Evolutionary conservation across 352 stramenopile genomes (phyloP).

Genomic region (Globisporangium radiosum): DNA sequence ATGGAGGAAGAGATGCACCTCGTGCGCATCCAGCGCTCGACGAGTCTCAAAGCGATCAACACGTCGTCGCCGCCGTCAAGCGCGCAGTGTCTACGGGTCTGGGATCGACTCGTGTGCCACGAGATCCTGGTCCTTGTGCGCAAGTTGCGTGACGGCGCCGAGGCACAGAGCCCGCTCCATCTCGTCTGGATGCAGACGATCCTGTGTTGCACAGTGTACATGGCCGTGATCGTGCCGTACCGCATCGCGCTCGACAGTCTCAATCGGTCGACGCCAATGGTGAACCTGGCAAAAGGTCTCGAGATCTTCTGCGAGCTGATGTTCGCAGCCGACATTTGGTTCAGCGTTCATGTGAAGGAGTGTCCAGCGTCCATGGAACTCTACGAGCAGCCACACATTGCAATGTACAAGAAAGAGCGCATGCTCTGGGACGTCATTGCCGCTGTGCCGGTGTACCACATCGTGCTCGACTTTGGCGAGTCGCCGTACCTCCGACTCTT

Average conservation of each 20-base stretch:
- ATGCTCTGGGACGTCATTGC: conserved; percentile 34
- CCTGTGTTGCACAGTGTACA: conserved; percentile 28
- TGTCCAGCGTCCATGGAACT: conserved; percentile 32
- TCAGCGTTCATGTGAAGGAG: conserved; percentile 34
- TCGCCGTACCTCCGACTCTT: conserved; percentile 27
- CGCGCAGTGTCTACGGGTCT: neutral
- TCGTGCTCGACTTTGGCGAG: conserved; percentile 25
- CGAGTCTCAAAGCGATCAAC: neutral
- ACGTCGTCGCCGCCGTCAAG: conserved; percentile 3
- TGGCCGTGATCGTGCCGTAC: conserved; percentile 39
- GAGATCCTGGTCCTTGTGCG: conserved; percentile 6
- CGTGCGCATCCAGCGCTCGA: conserved; percentile 14
- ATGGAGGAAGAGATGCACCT: conserved; percentile 27
- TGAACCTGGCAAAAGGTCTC: conserved; percentile 12
- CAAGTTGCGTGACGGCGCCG: conserved; percentile 16
- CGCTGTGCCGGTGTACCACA: conserved; percentile 32
- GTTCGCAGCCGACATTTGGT: conserved; percentile 45
- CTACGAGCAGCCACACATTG: conserved; percentile 36
- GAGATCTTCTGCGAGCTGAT: conserved; percentile 32
- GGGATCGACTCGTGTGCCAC: neutral
- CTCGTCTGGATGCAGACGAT: conserved; percentile 32
- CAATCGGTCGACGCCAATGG: conserved; percentile 11
- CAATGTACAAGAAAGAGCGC: conserved; percentile 35
- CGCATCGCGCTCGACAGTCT: conserved; percentile 35
- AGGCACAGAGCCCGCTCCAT: conserved; percentile 41